Percentiles rank a stretch among this genome's conserved stretches.
Evolutionary conservation across 2,329 filamentous ascomycete genomes (phyloP).

Genomic region (Alternaria novae-zelandiae): DNA sequence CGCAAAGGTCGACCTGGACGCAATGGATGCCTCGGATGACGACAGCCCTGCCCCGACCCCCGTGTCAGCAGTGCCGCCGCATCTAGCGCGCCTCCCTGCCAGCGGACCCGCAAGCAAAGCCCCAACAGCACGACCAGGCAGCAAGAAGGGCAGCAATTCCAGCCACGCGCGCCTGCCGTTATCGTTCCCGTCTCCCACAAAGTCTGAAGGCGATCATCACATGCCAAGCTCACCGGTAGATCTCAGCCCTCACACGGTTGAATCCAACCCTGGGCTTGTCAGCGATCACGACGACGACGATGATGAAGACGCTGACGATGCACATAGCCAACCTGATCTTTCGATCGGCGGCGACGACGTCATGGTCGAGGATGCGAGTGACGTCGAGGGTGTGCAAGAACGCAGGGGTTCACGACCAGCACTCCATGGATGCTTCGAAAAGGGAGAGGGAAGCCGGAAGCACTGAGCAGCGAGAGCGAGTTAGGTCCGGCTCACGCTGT

Average conservation of each 20-base stretch:
- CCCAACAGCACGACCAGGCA: conserved; percentile 39
- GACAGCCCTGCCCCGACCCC: conserved; percentile 42
- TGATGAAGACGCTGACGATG: conserved; percentile 50
- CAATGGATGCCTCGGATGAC: conserved; percentile 46
- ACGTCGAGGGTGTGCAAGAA: conserved; percentile 46
- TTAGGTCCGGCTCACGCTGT: conserved; percentile 33
- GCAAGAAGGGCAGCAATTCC: conserved; percentile 39
- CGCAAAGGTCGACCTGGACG: conserved; percentile 45
- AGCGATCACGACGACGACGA: conserved; percentile 59
- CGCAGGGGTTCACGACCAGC: conserved; percentile 41
- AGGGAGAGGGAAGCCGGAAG: conserved; percentile 45
- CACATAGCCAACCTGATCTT: conserved; percentile 45
- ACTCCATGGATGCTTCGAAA: conserved; percentile 42
- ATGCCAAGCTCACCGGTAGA: conserved; percentile 47
- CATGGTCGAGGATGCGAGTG: conserved; percentile 48
- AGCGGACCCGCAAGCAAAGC: conserved; percentile 39
- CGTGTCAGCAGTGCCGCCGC: conserved; percentile 31
- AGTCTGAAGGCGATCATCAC: conserved; percentile 34
- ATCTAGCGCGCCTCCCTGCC: conserved; percentile 43
- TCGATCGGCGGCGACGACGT: conserved; percentile 46
- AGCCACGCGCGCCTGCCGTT: conserved; percentile 41
- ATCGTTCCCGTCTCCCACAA: conserved; percentile 37
- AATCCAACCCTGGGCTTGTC: conserved; percentile 58
- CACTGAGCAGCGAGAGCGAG: conserved; percentile 36
- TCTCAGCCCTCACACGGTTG: conserved; percentile 55